These are phyloP conservation scores for Pleochaeta shiraiana DNA, from an alignment of 2,329 filamentous ascomycete species.

Conservation along the genomic window DNA sequence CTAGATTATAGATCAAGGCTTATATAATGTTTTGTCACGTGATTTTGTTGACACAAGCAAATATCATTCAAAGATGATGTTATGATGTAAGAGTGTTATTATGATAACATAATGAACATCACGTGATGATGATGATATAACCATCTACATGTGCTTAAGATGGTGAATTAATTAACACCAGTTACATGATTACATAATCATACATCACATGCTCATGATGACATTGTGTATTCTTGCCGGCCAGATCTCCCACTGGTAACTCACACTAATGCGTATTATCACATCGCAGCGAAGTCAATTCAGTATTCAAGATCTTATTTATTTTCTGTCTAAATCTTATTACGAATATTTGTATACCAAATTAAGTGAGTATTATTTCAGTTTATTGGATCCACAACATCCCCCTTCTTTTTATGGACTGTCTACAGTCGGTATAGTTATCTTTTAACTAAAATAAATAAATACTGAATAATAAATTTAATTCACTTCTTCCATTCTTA, in stretches of 20 bases:
- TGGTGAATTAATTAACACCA: too few relatives aligned
- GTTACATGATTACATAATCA: too few relatives aligned
- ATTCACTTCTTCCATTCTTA: not conserved
- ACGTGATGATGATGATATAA: too few relatives aligned
- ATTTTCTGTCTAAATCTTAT: not conserved
- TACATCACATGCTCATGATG: too few relatives aligned
- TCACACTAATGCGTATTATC: not conserved
- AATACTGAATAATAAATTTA: not conserved
- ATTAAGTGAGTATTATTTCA: not conserved
- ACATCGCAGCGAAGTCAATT: not conserved
- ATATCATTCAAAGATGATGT: not conserved
- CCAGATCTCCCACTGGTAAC: not conserved
- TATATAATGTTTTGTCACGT: not conserved
- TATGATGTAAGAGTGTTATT: not conserved
- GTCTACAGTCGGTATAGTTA: too few relatives aligned
- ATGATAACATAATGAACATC: too few relatives aligned
- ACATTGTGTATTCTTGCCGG: not conserved
- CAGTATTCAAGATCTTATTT: not conserved
- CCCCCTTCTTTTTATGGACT: too few relatives aligned
- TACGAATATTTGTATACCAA: not conserved
- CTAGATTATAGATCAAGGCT: not conserved
- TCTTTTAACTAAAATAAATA: too few relatives aligned
- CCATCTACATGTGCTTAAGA: too few relatives aligned
- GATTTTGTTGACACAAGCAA: not conserved
- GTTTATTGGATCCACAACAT: too few relatives aligned